Evolutionary conservation across 2,329 filamentous ascomycete species (phyloP).

Genomic region (Orbilia ellipsospora): DNA sequence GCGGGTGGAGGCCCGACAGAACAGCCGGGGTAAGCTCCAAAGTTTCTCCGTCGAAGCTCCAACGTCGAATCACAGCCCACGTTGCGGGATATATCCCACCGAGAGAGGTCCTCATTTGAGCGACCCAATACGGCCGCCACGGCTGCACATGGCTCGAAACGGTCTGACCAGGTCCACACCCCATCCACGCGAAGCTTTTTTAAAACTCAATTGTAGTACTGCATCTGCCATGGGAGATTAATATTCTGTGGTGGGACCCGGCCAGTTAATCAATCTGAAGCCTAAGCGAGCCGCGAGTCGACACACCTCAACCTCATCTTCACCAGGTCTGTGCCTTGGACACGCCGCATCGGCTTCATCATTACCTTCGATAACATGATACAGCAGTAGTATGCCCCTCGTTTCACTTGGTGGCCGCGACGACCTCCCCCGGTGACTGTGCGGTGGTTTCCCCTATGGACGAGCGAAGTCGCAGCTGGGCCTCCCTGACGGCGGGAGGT

Average conservation of each 20-base stretch:
- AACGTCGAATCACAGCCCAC: conserved; percentile 13
- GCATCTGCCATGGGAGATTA: too few relatives aligned
- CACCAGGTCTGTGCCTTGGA: not conserved
- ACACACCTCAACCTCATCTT: conserved; percentile 25
- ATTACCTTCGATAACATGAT: too few relatives aligned
- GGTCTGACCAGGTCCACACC: not conserved
- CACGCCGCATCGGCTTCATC: not conserved
- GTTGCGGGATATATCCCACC: conserved; percentile 44
- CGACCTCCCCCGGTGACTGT: not conserved
- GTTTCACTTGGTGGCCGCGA: not conserved
- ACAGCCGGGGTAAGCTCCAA: conserved; percentile 36
- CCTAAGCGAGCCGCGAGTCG: conserved; percentile 25
- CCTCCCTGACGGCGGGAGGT: conserved; percentile 43
- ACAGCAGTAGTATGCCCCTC: not conserved
- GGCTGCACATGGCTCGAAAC: too few relatives aligned
- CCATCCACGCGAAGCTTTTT: too few relatives aligned
- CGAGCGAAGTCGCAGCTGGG: conserved; percentile 50
- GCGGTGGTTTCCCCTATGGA: conserved; percentile 21
- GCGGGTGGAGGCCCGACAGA: conserved; percentile 51
- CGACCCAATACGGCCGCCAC: not conserved
- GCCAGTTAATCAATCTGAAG: not conserved
- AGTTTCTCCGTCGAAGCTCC: conserved; percentile 1
- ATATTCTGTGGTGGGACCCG: not conserved
- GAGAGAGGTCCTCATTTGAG: conserved; percentile 15
- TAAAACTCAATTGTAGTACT: too few relatives aligned